These are phyloP conservation scores for Typha latifolia DNA, from an alignment of 176 grass and related monocot species.

Conservation along the genomic window DNA sequence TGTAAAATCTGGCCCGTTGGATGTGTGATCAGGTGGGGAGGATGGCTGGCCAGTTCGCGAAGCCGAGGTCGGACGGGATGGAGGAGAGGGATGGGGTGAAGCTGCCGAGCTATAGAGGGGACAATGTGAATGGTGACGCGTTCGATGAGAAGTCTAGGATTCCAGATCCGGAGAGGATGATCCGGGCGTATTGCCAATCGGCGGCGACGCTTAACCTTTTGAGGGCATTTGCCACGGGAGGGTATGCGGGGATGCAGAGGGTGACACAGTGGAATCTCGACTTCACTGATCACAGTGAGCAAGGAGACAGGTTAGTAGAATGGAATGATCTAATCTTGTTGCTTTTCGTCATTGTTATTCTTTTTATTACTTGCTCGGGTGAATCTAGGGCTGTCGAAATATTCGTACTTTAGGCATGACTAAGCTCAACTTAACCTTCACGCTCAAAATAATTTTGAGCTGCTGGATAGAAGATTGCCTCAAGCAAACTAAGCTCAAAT, in stretches of 20 bases:
- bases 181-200: slow-evolving; percentile 50
- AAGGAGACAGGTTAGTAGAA: slow-evolving; percentile 40
- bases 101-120: slow-evolving; percentile 56
- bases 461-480: too few species aligned
- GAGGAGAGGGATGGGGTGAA: slow-evolving; percentile 47
- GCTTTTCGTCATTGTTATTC: too few species aligned
- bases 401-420: too few species aligned
- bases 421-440: too few species aligned
- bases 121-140: slow-evolving; percentile 57
- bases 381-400: too few species aligned
- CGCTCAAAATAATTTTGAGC: too few species aligned
- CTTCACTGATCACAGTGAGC: slow-evolving; percentile 62
- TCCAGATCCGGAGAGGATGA: slow-evolving; percentile 64
- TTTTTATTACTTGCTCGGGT: too few species aligned
- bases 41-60: slow-evolving; percentile 60
- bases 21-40: slow-evolving; percentile 34
- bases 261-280: slow-evolving; percentile 67
- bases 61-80: slow-evolving; percentile 41
- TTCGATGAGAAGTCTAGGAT: slow-evolving; percentile 58
- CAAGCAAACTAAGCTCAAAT: too few species aligned
- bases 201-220: slow-evolving; percentile 64
- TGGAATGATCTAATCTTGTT: too few species aligned
- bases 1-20: neutral
- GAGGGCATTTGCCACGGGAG: slow-evolving; percentile 60
- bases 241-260: slow-evolving; percentile 60